Base-by-base conservation (phyloP, 176 grass and related monocot species). In the Panicum miliaceum region DNA sequence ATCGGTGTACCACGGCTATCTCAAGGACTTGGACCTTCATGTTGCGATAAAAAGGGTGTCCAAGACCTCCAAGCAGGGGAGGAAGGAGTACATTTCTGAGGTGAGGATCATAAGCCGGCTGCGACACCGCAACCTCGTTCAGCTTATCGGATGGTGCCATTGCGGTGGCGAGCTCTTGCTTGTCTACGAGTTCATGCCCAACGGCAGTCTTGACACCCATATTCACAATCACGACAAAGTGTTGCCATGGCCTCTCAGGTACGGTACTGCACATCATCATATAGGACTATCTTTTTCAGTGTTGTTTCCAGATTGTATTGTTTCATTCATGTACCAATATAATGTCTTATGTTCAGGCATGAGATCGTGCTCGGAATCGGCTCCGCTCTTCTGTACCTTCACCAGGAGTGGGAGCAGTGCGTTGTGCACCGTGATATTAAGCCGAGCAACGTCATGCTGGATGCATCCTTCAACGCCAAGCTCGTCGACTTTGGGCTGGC, bases 91-190 rank as follows among this genome's bases (percentile, higher is more conserved):
- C n/a, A n/a, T n/a, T n/a, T n/a, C n/a, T n/a, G n/a, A n/a, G n/a
- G n/a, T n/a, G n/a, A n/a, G n/a, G n/a, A n/a, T n/a, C n/a, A n/a
- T n/a, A n/a, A n/a, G n/a, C 60, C 82, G 52, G 20, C 67, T 92
- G 37, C 36, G 79, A 25, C 90, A 92, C 35, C 79, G 90, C 7
- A 88, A 92, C 34, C 73, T 92, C 1, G 90, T 94, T 8, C 86
- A 64, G 56, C 80, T 94, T 1, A 38, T 86, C 15, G 86, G 89
- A 6, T 94, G n/a, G 84, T 91, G 87, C 54, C 67, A 94, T 3
- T 66, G 84, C 2, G 60, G 56, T 14, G 64, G 82, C 3, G 75
- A 64, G 26, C 25, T 82, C 72, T 82, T 71, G 19, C 68, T 71
- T 27, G 81, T 84, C 11, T 84, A 84, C 18, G 81, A 84, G 61